Conservation (phyloP, 805 yeast species). For the Cyberlindnera euphorbiae region DNA sequence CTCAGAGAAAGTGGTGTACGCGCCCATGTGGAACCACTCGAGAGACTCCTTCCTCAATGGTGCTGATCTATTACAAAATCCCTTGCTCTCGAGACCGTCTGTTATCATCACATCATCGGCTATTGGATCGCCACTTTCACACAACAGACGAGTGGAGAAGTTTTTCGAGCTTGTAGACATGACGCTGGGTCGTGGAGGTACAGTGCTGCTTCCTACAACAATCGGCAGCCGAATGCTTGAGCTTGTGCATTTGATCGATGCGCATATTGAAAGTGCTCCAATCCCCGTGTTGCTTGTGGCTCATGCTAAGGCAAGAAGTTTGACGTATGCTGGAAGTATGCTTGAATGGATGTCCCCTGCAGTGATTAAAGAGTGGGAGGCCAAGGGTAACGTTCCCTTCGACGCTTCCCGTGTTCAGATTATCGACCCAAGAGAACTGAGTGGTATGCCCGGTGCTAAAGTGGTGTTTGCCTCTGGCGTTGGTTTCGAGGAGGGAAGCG, state of each 20-base stretch:
- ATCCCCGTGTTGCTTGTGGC: slow-evolving; percentile 76
- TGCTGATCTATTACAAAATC: slow-evolving; percentile 55
- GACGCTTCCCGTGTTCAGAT: slow-evolving; percentile 62
- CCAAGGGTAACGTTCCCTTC: slow-evolving; percentile 69
- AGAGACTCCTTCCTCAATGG: slow-evolving; percentile 79
- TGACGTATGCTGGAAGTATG: slow-evolving; percentile 83
- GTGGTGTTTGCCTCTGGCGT: slow-evolving; percentile 75
- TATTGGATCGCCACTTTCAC: slow-evolving; percentile 59
- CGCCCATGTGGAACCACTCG: slow-evolving; percentile 94
- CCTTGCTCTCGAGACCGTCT: slow-evolving; percentile 72
- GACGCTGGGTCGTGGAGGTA: slow-evolving; percentile 69
- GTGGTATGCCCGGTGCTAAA: slow-evolving; percentile 59
- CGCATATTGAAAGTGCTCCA: slow-evolving; percentile 42
- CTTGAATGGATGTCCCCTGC: slow-evolving; percentile 93
- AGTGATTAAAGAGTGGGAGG: slow-evolving; percentile 84
- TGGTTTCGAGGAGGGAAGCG: slow-evolving; percentile 59
- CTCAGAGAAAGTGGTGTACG: slow-evolving; percentile 78
- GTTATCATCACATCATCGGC: slow-evolving; percentile 73
- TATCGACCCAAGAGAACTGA: slow-evolving; percentile 51
- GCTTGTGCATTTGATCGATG: slow-evolving; percentile 67
- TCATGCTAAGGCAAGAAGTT: slow-evolving; percentile 69
- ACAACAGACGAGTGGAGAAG: slow-evolving; percentile 57
- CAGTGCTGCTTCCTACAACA: slow-evolving; percentile 78
- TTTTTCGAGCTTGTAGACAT: slow-evolving; percentile 60
- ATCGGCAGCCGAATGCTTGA: slow-evolving; percentile 80